Evolutionary conservation across 805 yeast genomes (phyloP).

Genomic region (Candida fluviatilis): DNA sequence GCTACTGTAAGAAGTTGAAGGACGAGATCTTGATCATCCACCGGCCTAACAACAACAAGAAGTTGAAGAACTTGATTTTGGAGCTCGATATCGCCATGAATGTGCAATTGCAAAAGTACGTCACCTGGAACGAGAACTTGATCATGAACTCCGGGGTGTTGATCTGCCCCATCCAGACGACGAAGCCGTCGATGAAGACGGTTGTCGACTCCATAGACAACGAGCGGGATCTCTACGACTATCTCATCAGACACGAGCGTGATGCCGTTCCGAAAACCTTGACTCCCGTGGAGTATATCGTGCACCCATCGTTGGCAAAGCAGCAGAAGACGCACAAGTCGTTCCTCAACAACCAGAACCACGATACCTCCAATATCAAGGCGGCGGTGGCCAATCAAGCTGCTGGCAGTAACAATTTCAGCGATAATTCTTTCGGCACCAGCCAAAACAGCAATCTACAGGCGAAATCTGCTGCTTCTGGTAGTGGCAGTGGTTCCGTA

Average conservation of each 20-base stretch:
- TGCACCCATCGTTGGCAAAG: constrained; percentile 59
- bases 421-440: constrained; percentile 2
- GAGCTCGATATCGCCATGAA: constrained; percentile 89
- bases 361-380: background rate
- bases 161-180: constrained; percentile 65
- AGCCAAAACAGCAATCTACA: background rate
- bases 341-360: constrained; percentile 19
- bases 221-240: constrained; percentile 76
- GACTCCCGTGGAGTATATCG: constrained; percentile 65
- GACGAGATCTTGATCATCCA: constrained; percentile 66
- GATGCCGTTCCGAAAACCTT: constrained; percentile 43
- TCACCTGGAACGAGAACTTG: constrained; percentile 81
- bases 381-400: constrained; percentile 1
- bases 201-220: constrained; percentile 76
- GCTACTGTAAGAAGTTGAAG: constrained; percentile 66
- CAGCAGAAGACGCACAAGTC: constrained; percentile 29
- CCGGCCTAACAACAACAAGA: constrained; percentile 73
- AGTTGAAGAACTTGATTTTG: constrained; percentile 69
- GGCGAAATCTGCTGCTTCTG: background rate
- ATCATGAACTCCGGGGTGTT: constrained; percentile 82
- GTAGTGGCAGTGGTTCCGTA: background rate
- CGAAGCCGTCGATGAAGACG: constrained; percentile 65
- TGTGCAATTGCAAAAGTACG: constrained; percentile 82
- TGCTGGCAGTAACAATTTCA: constrained; percentile 2
- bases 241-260: constrained; percentile 47